These are phyloP conservation scores for Lactarius indigo DNA, from an alignment of 768 basidiomycete genomes.

Conservation along the genomic window DNA sequence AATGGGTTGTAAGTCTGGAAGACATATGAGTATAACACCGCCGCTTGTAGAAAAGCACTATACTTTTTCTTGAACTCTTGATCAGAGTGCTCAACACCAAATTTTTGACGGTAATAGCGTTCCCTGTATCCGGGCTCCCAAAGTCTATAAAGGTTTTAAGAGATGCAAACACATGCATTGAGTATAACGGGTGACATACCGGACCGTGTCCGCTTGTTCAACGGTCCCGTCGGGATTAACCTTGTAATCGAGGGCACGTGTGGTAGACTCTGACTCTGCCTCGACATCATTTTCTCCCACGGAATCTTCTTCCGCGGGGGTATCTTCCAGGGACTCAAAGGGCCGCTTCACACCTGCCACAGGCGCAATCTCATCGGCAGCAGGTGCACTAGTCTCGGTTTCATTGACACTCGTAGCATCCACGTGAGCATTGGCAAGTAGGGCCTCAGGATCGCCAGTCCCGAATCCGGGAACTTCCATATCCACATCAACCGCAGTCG, in stretches of 20 bases:
- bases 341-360: constrained; percentile 43
- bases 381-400: constrained; percentile 8
- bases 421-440: not conserved
- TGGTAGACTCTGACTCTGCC: constrained; percentile 35
- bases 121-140: constrained; percentile 97
- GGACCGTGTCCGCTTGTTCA: constrained; percentile 89
- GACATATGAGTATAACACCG: constrained; percentile 8
- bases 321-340: constrained; percentile 33
- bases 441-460: constrained; percentile 17
- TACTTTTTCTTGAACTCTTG: constrained; percentile 69
- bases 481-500: constrained; percentile 21
- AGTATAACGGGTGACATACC: constrained; percentile 49
- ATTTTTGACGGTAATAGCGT: constrained; percentile 93
- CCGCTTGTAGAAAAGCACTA: constrained; percentile 27
- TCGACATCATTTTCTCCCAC: constrained; percentile 33
- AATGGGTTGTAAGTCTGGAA: constrained; percentile 69
- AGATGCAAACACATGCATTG: constrained; percentile 17
- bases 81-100: constrained; percentile 71
- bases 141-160: constrained; percentile 47
- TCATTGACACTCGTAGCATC: constrained; percentile 13
- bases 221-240: constrained; percentile 91
- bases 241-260: constrained; percentile 55
- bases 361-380: constrained; percentile 27
- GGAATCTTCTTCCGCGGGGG: constrained; percentile 8
- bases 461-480: constrained; percentile 41